Percentiles rank a stretch among this genome's conserved stretches.
phyloP scores from a whole-genome alignment of 2,329 filamentous ascomycete genomes.

The Pseudogymnoascus sp. region DNA sequence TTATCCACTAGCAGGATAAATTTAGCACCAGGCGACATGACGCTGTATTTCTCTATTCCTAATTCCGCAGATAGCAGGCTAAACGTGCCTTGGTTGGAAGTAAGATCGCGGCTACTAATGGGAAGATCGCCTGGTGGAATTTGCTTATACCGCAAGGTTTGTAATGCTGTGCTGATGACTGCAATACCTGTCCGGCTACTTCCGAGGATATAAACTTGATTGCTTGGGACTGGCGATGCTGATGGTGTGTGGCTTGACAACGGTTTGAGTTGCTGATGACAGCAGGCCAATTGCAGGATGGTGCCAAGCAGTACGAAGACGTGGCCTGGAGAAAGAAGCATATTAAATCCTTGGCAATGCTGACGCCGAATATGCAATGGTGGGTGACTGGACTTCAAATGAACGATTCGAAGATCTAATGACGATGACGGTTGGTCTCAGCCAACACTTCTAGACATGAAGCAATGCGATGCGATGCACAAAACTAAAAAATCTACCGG shows the following conservation, averaged over 20 bases:
- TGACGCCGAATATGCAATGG: background rate
- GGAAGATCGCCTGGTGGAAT: background rate
- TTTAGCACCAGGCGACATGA: background rate
- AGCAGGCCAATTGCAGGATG: background rate
- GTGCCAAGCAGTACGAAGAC: background rate
- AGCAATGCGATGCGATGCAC: background rate
- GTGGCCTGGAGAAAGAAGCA: background rate
- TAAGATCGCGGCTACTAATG: background rate
- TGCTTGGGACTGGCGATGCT: background rate
- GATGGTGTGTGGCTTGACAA: background rate
- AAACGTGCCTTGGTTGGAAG: background rate
- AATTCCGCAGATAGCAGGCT: background rate
- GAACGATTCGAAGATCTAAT: background rate
- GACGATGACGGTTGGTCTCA: background rate
- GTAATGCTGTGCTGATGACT: background rate
- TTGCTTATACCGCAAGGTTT: background rate
- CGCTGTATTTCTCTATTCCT: background rate
- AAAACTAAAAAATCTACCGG: background rate
- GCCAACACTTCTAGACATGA: background rate
- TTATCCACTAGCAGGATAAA: background rate
- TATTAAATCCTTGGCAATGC: background rate
- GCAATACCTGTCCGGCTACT: background rate
- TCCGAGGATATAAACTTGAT: background rate
- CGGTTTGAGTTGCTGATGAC: background rate
- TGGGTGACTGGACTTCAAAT: background rate